Conservation (phyloP, 345 rosid genomes). For the Boechera stricta region DNA sequence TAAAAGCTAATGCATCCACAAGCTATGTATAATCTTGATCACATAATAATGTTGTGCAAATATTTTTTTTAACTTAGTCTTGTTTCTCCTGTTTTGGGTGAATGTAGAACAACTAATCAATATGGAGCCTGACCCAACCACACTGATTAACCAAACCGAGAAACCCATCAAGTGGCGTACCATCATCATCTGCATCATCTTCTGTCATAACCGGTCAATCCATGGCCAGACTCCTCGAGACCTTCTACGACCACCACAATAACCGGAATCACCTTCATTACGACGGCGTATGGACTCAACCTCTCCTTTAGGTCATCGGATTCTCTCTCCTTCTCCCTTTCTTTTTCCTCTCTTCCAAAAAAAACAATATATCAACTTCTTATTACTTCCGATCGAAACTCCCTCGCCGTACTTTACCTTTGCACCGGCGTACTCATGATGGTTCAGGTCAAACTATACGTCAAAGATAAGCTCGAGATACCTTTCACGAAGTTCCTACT, state of each 20-base stretch:
- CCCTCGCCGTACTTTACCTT: not conserved
- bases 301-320: slow-evolving; percentile 18
- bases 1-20: not conserved
- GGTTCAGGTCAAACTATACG: not conserved
- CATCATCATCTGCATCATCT: not conserved
- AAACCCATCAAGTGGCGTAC: slow-evolving; percentile 1
- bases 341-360: not conserved
- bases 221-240: slow-evolving; percentile 20
- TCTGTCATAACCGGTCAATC: slow-evolving; percentile 27
- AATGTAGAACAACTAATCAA: not conserved
- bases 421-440: not conserved
- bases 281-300: slow-evolving; percentile 7
- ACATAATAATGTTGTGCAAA: not conserved
- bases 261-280: not conserved
- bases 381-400: not conserved
- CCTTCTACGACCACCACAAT: not conserved
- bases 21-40: not conserved
- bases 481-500: not conserved
- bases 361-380: slow-evolving; percentile 6
- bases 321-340: slow-evolving; percentile 30
- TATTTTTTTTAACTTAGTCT: not conserved
- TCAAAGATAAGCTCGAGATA: not conserved
- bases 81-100: not conserved
- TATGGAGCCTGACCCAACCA: not conserved
- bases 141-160: not conserved